Conservation (phyloP, 768 basidiomycete genomes). For the Russula emetica region DNA sequence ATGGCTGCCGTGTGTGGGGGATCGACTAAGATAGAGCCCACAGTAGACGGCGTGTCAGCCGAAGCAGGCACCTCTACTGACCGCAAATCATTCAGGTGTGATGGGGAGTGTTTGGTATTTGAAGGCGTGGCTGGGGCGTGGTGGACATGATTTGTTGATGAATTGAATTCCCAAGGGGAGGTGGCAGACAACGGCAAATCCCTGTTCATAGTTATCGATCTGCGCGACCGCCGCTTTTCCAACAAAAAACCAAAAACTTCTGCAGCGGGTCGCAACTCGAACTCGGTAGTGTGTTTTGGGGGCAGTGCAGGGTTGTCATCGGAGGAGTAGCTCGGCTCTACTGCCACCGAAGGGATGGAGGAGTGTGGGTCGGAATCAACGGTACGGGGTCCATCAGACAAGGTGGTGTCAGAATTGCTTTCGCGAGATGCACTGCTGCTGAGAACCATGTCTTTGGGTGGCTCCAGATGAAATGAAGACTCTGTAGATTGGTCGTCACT, state of each 20-base stretch:
- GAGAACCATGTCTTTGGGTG: slow-evolving; percentile 48
- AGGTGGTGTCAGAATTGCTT: slow-evolving; percentile 37
- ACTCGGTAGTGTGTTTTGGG: slow-evolving; percentile 33
- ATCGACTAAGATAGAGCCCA: slow-evolving; percentile 24
- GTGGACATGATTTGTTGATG: slow-evolving; percentile 8
- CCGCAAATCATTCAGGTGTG: not conserved
- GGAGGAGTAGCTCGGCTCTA: slow-evolving; percentile 56
- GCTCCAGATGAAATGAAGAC: slow-evolving; percentile 48
- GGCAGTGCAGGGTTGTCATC: slow-evolving; percentile 35
- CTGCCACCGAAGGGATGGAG: slow-evolving; percentile 69
- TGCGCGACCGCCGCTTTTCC: slow-evolving; percentile 39
- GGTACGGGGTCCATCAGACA: slow-evolving; percentile 39
- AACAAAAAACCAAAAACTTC: slow-evolving; percentile 72
- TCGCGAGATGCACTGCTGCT: slow-evolving; percentile 31
- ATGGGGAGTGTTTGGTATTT: not conserved
- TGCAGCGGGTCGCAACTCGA: slow-evolving; percentile 59
- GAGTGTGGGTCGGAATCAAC: slow-evolving; percentile 40
- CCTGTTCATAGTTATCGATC: slow-evolving; percentile 35
- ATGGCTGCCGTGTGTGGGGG: slow-evolving; percentile 24
- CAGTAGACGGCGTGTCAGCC: slow-evolving; percentile 16
- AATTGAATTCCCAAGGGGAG: slow-evolving; percentile 32
- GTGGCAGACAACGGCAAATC: slow-evolving; percentile 40
- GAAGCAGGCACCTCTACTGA: slow-evolving; percentile 4
- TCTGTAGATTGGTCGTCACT: slow-evolving; percentile 38
- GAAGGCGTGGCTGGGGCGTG: slow-evolving; percentile 23